These are phyloP conservation scores for Cercophora newfieldiana DNA, from an alignment of 495 filamentous ascomycete species.

Conservation along the genomic window DNA sequence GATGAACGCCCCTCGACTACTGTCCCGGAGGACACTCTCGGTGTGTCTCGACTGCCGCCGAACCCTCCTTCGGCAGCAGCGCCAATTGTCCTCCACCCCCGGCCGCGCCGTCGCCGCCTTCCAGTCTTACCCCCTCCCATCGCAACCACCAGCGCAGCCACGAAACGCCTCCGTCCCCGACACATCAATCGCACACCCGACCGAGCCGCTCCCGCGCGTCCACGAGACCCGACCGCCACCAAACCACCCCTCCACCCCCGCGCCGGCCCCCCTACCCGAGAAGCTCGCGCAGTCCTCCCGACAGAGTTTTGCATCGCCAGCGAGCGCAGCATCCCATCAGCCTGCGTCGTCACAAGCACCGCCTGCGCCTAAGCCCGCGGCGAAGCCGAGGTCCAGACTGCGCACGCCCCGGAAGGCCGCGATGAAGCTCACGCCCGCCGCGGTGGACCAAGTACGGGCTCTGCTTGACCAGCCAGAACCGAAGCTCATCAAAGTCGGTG, in stretches of 20 bases:
- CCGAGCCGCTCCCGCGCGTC: slow-evolving; percentile 45
- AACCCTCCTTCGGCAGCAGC: slow-evolving; percentile 52
- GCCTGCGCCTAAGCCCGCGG: slow-evolving; percentile 1
- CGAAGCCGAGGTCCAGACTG: slow-evolving; percentile 55
- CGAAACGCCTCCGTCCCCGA: slow-evolving; percentile 66
- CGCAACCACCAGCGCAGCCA: slow-evolving; percentile 60
- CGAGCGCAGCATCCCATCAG: background rate
- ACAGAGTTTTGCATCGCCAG: slow-evolving; percentile 26
- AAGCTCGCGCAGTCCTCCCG: slow-evolving; percentile 64
- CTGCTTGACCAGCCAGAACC: slow-evolving; percentile 80
- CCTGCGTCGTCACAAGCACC: background rate
- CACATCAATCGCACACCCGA: slow-evolving; percentile 60
- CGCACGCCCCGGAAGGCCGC: slow-evolving; percentile 81
- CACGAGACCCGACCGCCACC: slow-evolving; percentile 55
- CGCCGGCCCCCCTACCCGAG: slow-evolving; percentile 47
- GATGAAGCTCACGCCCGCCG: slow-evolving; percentile 77
- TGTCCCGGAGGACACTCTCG: slow-evolving; percentile 25
- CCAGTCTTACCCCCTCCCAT: slow-evolving; percentile 69
- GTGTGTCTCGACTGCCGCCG: slow-evolving; percentile 34
- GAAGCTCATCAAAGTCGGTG: slow-evolving; percentile 89
- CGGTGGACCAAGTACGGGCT: slow-evolving; percentile 70
- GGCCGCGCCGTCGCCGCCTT: slow-evolving; percentile 61
- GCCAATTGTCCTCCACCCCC: slow-evolving; percentile 62
- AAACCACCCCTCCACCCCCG: slow-evolving; percentile 20
- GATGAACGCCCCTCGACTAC: slow-evolving; percentile 29